Base-by-base conservation (phyloP, 305 asterid species). In the Fraxinus dipetala region DNA sequence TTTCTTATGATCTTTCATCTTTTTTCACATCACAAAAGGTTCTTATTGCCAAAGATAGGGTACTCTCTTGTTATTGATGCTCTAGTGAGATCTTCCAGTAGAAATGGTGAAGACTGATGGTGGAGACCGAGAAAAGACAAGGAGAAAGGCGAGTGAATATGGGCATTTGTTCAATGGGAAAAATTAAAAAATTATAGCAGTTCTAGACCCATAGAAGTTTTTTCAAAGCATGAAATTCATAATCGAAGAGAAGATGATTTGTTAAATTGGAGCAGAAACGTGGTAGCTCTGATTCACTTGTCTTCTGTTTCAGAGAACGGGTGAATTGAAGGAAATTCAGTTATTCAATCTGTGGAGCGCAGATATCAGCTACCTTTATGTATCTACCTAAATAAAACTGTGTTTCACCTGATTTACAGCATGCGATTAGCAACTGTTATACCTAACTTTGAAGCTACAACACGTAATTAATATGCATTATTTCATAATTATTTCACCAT, bases 341-440 rank as follows among this genome's bases (percentile, higher is more conserved):
- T 65, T 9, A 65, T 11, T 65, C 73, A 8, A 65, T 65, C 11
- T 65, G 35, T 65, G 34, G n/a, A 65, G 8, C 6, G n/a, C 35
- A 65, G 73, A 65, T 26, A 65, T 65, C 18, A 65, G 73, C 72
- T 24, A 7, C 65, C 32, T 79, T 7, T 59, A 28, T 65, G 18
- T 51, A 43, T 32, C 69, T 61, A 72, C 38, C 30, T 5, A 32
- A 51, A 16, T 74, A 75, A 35, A 38, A 35, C 67, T 14, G 75
- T 2, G 26, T n/a, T 83, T 80, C 36, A 35, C 54, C 51, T 76
- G 45, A 40, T 61, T 84, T 36, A 43, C 30, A 43, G 6, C 56
- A 24, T 43, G 24, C 78, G 59, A 76, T 83, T 38, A 59, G 34
- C 48, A 63, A 32, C 54, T 26, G 24, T 14, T 26, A 16, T 78